Percentiles rank a stretch among this genome's conserved stretches.
Evolutionary conservation across 805 yeast genomes (phyloP).

Genomic region (Sugiyamaella floridensis): DNA sequence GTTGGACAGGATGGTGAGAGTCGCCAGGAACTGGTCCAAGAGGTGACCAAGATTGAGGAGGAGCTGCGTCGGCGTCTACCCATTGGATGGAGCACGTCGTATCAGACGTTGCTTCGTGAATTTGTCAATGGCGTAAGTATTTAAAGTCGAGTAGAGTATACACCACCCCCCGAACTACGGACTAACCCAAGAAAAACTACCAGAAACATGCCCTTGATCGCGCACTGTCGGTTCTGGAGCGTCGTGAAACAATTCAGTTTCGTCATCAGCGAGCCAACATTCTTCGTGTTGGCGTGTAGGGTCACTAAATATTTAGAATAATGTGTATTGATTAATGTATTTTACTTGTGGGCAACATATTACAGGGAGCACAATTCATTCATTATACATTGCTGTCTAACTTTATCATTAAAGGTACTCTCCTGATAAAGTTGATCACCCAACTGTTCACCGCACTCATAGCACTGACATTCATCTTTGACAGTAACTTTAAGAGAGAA

Average conservation of each 20-base stretch:
- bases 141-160: background rate
- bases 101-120: conserved; percentile 74
- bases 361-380: too few relatives aligned
- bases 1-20: conserved; percentile 54
- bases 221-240: conserved; percentile 73
- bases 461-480: too few relatives aligned
- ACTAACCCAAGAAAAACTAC: conserved; percentile 32
- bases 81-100: conserved; percentile 92
- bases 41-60: conserved; percentile 71
- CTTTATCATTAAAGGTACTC: too few relatives aligned
- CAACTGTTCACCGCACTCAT: too few relatives aligned
- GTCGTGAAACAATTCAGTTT: conserved; percentile 80
- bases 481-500: too few relatives aligned
- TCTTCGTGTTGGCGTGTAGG: conserved; percentile 28
- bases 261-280: conserved; percentile 81
- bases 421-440: too few relatives aligned
- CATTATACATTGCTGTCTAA: too few relatives aligned
- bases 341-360: too few relatives aligned
- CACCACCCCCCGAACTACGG: conserved; percentile 17
- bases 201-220: conserved; percentile 70
- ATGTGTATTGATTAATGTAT: too few relatives aligned
- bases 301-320: too few relatives aligned
- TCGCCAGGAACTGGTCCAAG: conserved; percentile 56
- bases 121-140: conserved; percentile 35
- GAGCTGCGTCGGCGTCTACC: conserved; percentile 88